Percentiles rank a stretch among this genome's conserved stretches.
Evolutionary conservation across 2,329 filamentous ascomycete species (phyloP).

Genomic region (Ophiostoma tasmaniense): DNA sequence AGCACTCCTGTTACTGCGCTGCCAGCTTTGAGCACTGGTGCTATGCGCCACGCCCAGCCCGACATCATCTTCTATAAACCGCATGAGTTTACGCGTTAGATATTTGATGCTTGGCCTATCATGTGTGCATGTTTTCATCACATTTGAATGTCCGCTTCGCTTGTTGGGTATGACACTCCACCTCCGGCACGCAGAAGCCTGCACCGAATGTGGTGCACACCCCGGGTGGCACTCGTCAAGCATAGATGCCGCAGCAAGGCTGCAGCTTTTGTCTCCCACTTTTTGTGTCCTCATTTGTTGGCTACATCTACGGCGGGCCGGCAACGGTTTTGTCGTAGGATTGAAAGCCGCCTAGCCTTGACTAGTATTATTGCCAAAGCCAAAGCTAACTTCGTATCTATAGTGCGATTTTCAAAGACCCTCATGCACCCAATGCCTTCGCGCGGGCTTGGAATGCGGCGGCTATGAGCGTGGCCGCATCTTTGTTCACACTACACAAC

Average conservation of each 20-base stretch:
- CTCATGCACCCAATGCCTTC: constrained; percentile 21
- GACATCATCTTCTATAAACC: background rate
- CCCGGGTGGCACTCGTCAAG: background rate
- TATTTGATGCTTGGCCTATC: background rate
- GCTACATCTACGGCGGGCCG: background rate
- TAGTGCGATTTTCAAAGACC: constrained; percentile 24
- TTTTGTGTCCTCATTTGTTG: background rate
- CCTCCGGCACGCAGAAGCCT: background rate
- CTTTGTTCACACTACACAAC: constrained; percentile 21
- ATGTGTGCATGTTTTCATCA: background rate
- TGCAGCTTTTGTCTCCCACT: background rate
- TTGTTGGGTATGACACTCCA: background rate
- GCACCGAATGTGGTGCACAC: background rate
- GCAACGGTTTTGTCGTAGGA: background rate
- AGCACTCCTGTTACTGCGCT: background rate
- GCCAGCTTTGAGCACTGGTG: background rate
- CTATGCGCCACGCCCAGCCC: background rate
- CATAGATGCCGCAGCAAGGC: background rate
- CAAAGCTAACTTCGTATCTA: background rate
- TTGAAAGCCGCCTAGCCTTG: background rate
- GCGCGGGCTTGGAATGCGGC: constrained; percentile 21
- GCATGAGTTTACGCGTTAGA: background rate
- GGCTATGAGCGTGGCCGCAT: constrained; percentile 24
- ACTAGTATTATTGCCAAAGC: background rate
- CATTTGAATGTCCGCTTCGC: background rate